phyloP scores from a whole-genome alignment of 176 grass and related monocot species.

The Musa itinerans region DNA sequence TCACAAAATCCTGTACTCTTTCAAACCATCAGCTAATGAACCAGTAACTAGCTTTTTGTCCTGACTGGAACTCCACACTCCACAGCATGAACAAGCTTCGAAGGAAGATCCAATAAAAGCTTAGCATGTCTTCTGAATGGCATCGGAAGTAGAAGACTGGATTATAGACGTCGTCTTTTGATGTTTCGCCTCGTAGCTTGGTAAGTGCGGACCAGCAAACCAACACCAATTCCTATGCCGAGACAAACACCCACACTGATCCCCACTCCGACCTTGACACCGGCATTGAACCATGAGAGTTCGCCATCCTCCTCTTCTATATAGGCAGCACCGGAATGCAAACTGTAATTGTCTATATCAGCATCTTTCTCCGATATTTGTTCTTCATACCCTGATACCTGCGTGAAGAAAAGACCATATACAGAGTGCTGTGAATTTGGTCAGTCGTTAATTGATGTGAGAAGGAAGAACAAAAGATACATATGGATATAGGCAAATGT shows the following conservation, averaged over 20 bases:
- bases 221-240: slow-evolving; percentile 73
- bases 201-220: slow-evolving; percentile 78
- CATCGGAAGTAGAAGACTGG: no score
- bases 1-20: no score
- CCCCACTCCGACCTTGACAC: slow-evolving; percentile 81
- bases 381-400: slow-evolving; percentile 59
- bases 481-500: background rate
- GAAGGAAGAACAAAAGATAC: background rate
- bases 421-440: background rate
- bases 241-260: slow-evolving; percentile 88
- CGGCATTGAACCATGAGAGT: slow-evolving; percentile 97
- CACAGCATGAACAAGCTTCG: no score
- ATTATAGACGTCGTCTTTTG: slow-evolving; percentile 54
- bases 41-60: no score
- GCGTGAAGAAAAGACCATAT: background rate
- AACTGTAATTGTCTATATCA: slow-evolving; percentile 55
- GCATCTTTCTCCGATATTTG: slow-evolving; percentile 41
- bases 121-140: no score
- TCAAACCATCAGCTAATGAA: no score
- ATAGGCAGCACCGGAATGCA: slow-evolving; percentile 49
- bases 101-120: no score
- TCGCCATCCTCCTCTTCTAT: slow-evolving; percentile 85
- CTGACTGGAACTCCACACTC: no score
- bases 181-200: slow-evolving; percentile 77
- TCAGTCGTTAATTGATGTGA: background rate